Evolutionary conservation across 176 grass and related monocot genomes (phyloP).

Genomic region (Puccinellia tenuiflora): DNA sequence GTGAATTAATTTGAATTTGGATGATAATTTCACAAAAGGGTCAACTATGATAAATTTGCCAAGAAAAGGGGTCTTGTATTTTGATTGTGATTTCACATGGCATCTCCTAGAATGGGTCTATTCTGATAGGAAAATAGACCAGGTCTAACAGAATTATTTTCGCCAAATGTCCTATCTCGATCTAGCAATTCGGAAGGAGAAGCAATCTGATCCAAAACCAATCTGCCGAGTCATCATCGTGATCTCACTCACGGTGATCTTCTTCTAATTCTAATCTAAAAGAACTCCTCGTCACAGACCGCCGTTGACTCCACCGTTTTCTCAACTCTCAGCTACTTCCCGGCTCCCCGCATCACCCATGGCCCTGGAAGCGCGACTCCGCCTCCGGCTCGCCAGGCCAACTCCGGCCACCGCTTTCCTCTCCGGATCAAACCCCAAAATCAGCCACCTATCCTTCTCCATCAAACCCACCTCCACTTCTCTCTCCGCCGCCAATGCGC

Average conservation of each 20-base stretch:
- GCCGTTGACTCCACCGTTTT: not conserved
- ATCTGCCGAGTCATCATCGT: conserved; percentile 3
- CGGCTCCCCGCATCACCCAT: not conserved
- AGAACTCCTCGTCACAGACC: not conserved
- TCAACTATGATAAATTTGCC: too few relatives aligned
- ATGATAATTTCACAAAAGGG: too few relatives aligned
- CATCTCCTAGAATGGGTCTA: too few relatives aligned
- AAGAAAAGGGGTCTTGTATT: too few relatives aligned
- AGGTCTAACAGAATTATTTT: too few relatives aligned
- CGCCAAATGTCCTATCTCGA: too few relatives aligned
- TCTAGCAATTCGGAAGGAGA: not conserved
- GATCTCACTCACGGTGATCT: not conserved
- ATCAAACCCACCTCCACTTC: not conserved
- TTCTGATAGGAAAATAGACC: too few relatives aligned
- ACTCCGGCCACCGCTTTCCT: conserved; percentile 24
- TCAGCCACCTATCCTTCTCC: conserved; percentile 36
- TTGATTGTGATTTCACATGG: too few relatives aligned
- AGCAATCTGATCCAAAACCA: not conserved
- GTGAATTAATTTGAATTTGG: too few relatives aligned
- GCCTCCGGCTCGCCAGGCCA: conserved; percentile 7
- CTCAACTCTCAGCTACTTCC: not conserved
- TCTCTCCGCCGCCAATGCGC: conserved; percentile 18
- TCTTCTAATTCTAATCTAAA: not conserved
- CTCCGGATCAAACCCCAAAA: conserved; percentile 6
- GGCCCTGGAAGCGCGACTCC: conserved; percentile 33